phyloP scores from a whole-genome alignment of 225 moss, liverwort and hornwort genomes.

The Antitrichia curtipendula region DNA sequence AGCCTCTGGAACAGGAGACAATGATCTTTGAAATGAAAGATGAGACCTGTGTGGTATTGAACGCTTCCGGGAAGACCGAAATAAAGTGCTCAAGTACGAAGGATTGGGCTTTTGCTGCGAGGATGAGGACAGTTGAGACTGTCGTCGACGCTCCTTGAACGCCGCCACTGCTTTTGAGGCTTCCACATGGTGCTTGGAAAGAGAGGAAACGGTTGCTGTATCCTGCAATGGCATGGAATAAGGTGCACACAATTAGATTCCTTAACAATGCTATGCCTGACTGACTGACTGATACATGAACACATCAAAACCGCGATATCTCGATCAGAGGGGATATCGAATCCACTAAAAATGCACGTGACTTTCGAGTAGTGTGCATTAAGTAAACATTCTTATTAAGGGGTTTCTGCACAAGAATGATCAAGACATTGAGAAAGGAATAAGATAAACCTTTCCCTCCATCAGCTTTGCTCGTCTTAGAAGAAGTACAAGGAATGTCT shows the following conservation, averaged over 20 bases:
- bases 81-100: conserved; percentile 12
- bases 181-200: conserved; percentile 14
- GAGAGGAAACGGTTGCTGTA: not conserved
- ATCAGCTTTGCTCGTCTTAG: not conserved
- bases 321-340: not conserved
- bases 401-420: not conserved
- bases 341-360: not conserved
- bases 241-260: not conserved
- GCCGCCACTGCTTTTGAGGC: conserved; percentile 27
- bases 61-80: conserved; percentile 24
- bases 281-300: no score
- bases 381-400: no score
- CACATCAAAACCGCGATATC: not conserved
- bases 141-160: conserved; percentile 25
- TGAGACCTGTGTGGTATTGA: not conserved
- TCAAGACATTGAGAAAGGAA: not conserved
- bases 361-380: no score
- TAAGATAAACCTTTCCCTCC: no score
- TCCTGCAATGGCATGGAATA: not conserved
- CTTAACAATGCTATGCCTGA: not conserved
- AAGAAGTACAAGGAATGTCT: not conserved
- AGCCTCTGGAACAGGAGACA: conserved; percentile 33
- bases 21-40: conserved; percentile 12
- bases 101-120: not conserved
- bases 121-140: not conserved